Evolutionary conservation across 768 basidiomycete genomes (phyloP).

Genomic region (Tremella yokohamensis): DNA sequence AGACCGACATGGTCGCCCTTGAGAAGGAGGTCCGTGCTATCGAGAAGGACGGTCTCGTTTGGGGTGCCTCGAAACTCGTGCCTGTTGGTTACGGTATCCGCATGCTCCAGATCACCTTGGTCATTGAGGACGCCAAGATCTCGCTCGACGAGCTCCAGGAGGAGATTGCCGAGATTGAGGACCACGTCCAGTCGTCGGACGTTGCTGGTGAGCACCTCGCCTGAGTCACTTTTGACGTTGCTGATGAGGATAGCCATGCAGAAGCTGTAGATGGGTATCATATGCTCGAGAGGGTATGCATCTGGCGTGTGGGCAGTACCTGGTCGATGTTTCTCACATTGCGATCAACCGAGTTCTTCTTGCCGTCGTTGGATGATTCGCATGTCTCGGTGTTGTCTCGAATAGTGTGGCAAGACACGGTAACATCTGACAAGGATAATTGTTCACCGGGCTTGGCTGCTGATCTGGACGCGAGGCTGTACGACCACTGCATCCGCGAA

Average conservation of each 20-base stretch:
- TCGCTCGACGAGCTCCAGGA: conserved; percentile 92
- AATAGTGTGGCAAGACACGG: too few relatives aligned
- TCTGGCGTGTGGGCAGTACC: too few relatives aligned
- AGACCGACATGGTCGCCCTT: conserved; percentile 89
- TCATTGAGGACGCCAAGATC: conserved; percentile 87
- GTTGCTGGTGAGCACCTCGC: conserved; percentile 58
- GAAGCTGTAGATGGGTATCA: conserved; percentile 30
- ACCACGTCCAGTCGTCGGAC: conserved; percentile 76
- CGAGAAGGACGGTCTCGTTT: conserved; percentile 83
- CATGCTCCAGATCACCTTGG: conserved; percentile 74
- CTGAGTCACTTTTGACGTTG: background rate
- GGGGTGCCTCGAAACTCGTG: conserved; percentile 91
- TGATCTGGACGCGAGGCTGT: too few relatives aligned
- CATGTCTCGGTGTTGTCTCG: too few relatives aligned
- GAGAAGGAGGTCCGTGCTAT: conserved; percentile 81
- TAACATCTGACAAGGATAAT: too few relatives aligned
- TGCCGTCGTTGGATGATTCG: too few relatives aligned
- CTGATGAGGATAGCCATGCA: conserved; percentile 41
- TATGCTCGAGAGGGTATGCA: too few relatives aligned
- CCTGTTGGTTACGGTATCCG: conserved; percentile 85
- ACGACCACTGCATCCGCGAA: too few relatives aligned
- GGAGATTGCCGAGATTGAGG: conserved; percentile 64
- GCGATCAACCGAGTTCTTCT: too few relatives aligned
- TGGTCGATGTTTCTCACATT: too few relatives aligned
- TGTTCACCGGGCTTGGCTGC: too few relatives aligned